A percentile compares a stretch with the other conserved stretches of the same genome.
Evolutionary conservation across 1,139 yeast species (phyloP).

Genomic region (Kodamaea plutei): DNA sequence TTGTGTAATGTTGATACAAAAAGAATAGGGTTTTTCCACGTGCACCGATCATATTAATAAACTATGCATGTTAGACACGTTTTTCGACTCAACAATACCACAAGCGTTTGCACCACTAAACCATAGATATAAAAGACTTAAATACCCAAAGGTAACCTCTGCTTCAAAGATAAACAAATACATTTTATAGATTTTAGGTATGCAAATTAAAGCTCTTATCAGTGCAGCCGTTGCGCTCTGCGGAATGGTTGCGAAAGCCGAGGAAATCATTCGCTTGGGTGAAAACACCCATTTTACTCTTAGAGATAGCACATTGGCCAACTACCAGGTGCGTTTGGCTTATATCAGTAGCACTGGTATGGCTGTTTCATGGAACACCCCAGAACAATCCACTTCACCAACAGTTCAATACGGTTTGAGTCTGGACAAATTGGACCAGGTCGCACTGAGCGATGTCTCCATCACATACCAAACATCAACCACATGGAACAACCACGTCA

Average conservation of each 20-base stretch:
- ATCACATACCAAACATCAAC: constrained; percentile 5
- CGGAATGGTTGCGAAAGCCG: constrained; percentile 4
- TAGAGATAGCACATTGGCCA: constrained; percentile 1
- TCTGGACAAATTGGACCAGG: constrained; percentile 3
- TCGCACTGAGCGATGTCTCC: constrained; percentile 4
- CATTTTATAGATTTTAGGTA: not conserved
- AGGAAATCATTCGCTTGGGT: constrained; percentile 3
- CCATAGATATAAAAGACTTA: too few relatives aligned
- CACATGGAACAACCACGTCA: constrained; percentile 6
- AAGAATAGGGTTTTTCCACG: too few relatives aligned
- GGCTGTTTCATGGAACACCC: constrained; percentile 8
- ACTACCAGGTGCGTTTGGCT: constrained; percentile 6
- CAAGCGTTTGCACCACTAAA: too few relatives aligned
- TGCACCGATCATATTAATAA: too few relatives aligned
- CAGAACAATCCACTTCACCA: constrained; percentile 1
- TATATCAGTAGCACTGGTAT: constrained; percentile 3
- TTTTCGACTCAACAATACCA: too few relatives aligned
- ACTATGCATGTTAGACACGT: too few relatives aligned
- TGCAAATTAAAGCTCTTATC: constrained; percentile 4
- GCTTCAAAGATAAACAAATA: not conserved
- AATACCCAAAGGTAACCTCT: not conserved
- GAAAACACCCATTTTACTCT: constrained; percentile 2
- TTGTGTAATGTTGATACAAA: too few relatives aligned
- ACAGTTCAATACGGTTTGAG: constrained; percentile 5
- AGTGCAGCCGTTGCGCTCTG: constrained; percentile 2